A percentile compares a stretch with the other conserved stretches of the same genome.
phyloP scores from a whole-genome alignment of 2,329 filamentous ascomycete species.

The Alternaria ventricosa region DNA sequence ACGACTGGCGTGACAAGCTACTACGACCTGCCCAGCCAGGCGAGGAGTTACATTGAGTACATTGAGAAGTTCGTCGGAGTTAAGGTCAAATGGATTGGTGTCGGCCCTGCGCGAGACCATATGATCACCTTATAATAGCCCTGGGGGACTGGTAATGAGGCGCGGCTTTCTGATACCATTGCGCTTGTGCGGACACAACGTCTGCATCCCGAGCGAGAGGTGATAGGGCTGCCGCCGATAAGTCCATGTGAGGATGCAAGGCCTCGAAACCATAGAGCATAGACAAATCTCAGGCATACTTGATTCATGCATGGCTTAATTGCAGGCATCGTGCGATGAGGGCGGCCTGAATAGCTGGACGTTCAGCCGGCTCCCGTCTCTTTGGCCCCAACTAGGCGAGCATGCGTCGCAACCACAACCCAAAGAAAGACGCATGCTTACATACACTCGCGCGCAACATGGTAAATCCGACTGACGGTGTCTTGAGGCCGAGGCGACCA shows the following conservation, averaged over 20 bases:
- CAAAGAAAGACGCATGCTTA: not conserved
- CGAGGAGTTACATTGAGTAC: constrained; percentile 69
- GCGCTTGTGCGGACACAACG: not conserved
- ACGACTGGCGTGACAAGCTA: constrained; percentile 67
- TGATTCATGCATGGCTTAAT: not conserved
- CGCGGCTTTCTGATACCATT: not conserved
- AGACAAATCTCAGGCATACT: constrained; percentile 4
- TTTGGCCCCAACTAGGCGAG: not conserved
- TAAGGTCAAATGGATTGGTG: constrained; percentile 70
- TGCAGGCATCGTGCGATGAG: not conserved
- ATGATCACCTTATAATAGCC: constrained; percentile 62
- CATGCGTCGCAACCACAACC: not conserved
- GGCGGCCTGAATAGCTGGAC: not conserved
- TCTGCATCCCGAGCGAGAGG: not conserved
- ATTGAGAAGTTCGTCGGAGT: constrained; percentile 72
- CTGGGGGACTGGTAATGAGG: not conserved
- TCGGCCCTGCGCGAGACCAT: constrained; percentile 68
- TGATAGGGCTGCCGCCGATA: not conserved
- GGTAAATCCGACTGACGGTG: not conserved
- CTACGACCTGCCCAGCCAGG: constrained; percentile 68
- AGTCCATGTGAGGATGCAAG: not conserved
- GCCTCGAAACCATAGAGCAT: constrained; percentile 11
- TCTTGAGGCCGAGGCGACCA: not conserved
- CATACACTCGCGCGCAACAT: not conserved
- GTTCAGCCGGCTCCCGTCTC: not conserved